These are phyloP conservation scores for Solanum hybrid DNA, from an alignment of 305 asterid genomes.

Conservation along the genomic window DNA sequence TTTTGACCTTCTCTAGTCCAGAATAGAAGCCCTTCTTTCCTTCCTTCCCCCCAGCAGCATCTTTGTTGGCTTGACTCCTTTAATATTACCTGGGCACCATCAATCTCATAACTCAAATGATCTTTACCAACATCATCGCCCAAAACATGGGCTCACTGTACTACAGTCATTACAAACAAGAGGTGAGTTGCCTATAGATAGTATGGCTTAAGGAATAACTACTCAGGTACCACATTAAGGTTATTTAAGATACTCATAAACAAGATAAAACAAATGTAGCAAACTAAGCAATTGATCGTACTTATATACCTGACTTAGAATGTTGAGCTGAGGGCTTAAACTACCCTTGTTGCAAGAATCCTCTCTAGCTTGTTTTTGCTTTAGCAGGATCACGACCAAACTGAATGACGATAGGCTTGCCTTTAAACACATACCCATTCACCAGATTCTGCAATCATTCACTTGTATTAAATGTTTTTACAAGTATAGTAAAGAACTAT, in stretches of 20 bases:
- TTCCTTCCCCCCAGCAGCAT: not conserved
- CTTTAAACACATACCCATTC: slow-evolving; percentile 75
- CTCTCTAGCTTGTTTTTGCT: slow-evolving; percentile 31
- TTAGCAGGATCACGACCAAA: slow-evolving; percentile 65
- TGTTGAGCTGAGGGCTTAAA: not conserved
- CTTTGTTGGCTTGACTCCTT: not conserved
- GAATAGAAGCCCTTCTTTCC: not conserved
- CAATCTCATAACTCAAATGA: not conserved
- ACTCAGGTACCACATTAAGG: not conserved
- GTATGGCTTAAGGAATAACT: not conserved
- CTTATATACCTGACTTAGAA: not conserved
- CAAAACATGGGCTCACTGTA: not conserved
- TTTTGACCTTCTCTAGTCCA: not conserved
- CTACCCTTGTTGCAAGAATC: not conserved
- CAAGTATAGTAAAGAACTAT: not conserved
- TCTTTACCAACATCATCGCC: not conserved
- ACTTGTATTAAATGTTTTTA: not conserved
- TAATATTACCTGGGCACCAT: not conserved
- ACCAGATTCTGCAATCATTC: slow-evolving; percentile 57
- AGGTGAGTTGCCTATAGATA: not conserved
- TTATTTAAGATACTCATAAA: not conserved
- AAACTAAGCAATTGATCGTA: not conserved
- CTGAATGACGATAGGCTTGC: slow-evolving; percentile 88
- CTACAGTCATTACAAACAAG: not conserved
- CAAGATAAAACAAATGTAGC: not conserved